Evolutionary conservation across 2,329 filamentous ascomycete species (phyloP), one percentile per base, ranked within the genome.

Genomic region (Venturia pyrina): DNA sequence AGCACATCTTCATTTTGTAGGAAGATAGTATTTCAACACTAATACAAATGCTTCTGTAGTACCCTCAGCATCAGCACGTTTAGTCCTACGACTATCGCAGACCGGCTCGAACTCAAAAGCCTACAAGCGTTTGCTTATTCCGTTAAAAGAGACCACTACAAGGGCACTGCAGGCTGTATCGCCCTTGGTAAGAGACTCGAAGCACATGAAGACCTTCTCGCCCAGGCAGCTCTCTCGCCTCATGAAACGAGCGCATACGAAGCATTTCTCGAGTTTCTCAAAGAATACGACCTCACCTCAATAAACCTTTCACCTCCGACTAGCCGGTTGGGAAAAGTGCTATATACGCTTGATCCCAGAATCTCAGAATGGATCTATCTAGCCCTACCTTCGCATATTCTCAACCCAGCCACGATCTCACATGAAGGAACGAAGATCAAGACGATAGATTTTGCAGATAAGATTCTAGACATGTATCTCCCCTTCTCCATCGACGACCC

Each of bases 401-500:
- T 59, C 53, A n/a, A n/a, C 15, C 17, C 43, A 17, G n/a, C 19
- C 34, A 61, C 57, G 10, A 19, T n/a, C 19, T 40, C 37, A 17
- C n/a, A 41, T 6, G 37, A 44, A 44, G 24, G 2, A 17, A 3
- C 43, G 10, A 44, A 28, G 1, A 15, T 37, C 15, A 59, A 59
- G 37, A 59, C 28, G 32, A 59, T 37, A 37, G 53, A 59, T 7
- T 59, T 34, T n/a, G 37, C 60, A 43, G 34, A 41, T 1, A 41
- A 62, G 19, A 10, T 46, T 1, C n/a, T 53, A 11, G 43, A 53
- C n/a, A 65, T 65, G 63, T 65, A 57, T 34, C 50, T 65, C 11
- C 63, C 63, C 17, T 48, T 65, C 48, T 65, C 66, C 40, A 62
- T 66, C 32, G 66, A 67, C 28, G 66, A 67, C 34, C 24, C 66